Evolutionary conservation across 192 early-diverging fungal genomes (phyloP).

Genomic region (Coemansia sp.): DNA sequence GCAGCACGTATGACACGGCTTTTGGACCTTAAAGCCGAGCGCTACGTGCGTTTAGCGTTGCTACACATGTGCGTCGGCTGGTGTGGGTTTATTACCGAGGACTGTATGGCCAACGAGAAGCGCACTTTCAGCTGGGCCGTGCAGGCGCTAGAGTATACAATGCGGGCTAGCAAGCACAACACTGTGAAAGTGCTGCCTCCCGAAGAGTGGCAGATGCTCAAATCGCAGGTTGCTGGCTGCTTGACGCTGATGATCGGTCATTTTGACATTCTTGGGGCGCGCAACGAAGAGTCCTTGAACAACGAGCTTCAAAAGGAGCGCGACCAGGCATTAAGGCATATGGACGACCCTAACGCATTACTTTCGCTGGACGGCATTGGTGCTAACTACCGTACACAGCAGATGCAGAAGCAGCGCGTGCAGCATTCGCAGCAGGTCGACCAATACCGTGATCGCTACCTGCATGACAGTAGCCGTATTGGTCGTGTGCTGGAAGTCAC

Average conservation of each 20-base stretch:
- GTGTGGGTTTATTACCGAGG: slow-evolving; percentile 82
- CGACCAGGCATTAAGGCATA: slow-evolving; percentile 15
- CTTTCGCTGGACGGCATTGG: slow-evolving; percentile 43
- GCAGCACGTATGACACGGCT: slow-evolving; percentile 61
- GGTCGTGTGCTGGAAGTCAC: slow-evolving; percentile 78
- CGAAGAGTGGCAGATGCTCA: slow-evolving; percentile 68
- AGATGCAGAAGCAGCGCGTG: slow-evolving; percentile 36
- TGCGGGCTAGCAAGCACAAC: slow-evolving; percentile 70
- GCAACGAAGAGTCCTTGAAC: slow-evolving; percentile 32
- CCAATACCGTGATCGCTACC: slow-evolving; percentile 23
- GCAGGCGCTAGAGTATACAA: slow-evolving; percentile 77
- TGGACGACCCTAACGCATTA: slow-evolving; percentile 27
- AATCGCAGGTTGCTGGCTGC: slow-evolving; percentile 71
- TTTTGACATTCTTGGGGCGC: slow-evolving; percentile 74
- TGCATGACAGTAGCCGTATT: slow-evolving; percentile 30
- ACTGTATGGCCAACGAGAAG: slow-evolving; percentile 76
- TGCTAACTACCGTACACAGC: slow-evolving; percentile 39
- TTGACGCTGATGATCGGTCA: slow-evolving; percentile 79
- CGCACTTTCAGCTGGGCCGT: slow-evolving; percentile 84
- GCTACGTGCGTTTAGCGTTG: slow-evolving; percentile 64
- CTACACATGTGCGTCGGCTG: slow-evolving; percentile 78
- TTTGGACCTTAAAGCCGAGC: slow-evolving; percentile 58
- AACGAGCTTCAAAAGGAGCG: slow-evolving; percentile 29
- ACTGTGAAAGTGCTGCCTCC: slow-evolving; percentile 68
- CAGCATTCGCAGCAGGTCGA: slow-evolving; percentile 39